Evolutionary conservation across 495 filamentous ascomycete species (phyloP), one percentile per base, ranked within the genome.

Genomic region (Penicillium paxilli): DNA sequence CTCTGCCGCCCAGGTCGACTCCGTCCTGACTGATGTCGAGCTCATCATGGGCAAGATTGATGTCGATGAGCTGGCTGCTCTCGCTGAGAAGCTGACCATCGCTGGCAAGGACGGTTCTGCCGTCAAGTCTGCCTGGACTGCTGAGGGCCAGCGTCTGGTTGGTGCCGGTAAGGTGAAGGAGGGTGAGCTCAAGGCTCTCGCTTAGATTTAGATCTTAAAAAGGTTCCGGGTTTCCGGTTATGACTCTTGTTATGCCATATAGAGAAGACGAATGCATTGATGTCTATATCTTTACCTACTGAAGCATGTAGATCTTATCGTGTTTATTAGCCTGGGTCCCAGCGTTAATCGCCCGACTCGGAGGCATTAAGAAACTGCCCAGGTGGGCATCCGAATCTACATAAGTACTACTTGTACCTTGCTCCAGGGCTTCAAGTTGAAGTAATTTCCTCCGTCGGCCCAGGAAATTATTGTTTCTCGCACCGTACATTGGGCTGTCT

Each of bases 31-130:
- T 58, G 94, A 97, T 58, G 87, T 95, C 30, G 94, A 98, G 63
- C 76, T 88, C n/a, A 76, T 98, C 60, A 89, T 92, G 76, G 74
- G 77, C 70, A 96, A 94, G 86, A 83, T 96, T 59, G 91, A 96
- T 50, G 73, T 85, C 46, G 94, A 97, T 51, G 91, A 96, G 80
- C 77, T 96, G 50, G 91, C 91, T 44, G 80, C 78, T 30, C 76
- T 97, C 38, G 88, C 89, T 40, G 81, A 74, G 62, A 91, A 89
- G 73, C 80, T 97, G 28, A 86, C 83, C 56, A 54, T 63, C 24
- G 69, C 73, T 55, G 83, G 80, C 52, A 81, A 79, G 68, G 78
- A 80, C 50, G 72, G 59, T 52, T 65, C 62, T 55, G 87, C 81
- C 25, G 76, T 90, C 47, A 92, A 88, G 81, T 71, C 82, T 47